A percentile compares a stretch with the other conserved stretches of the same genome.
phyloP scores from a whole-genome alignment of 805 yeast genomes.

The Pichia phayaonensis region DNA sequence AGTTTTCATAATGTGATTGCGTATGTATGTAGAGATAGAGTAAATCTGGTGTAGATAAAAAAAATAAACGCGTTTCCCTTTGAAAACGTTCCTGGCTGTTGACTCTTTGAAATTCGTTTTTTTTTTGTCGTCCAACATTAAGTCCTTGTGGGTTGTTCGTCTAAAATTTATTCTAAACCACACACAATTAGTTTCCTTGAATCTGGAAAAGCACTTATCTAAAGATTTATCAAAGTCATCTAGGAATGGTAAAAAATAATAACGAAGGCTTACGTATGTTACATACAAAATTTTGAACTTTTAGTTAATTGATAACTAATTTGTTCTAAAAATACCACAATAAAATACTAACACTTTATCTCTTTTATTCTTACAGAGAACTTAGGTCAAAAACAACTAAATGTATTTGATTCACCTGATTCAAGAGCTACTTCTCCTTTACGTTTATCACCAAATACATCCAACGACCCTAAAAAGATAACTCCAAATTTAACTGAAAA shows the following conservation, averaged over 20 bases:
- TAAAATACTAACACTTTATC: neutral
- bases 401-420: conserved; percentile 13
- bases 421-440: conserved; percentile 24
- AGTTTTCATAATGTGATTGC: neutral
- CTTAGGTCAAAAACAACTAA: neutral
- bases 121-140: neutral
- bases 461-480: neutral
- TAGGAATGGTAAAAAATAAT: neutral
- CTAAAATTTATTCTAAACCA: neutral
- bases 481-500: neutral
- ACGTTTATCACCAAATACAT: neutral
- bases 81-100: neutral
- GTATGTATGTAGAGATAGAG: neutral
- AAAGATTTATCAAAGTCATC: neutral
- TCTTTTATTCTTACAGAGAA: neutral
- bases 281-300: neutral
- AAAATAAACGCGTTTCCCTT: neutral
- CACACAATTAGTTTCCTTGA: neutral
- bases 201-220: neutral
- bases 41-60: neutral
- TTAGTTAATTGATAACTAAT: too few species aligned
- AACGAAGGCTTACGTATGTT: neutral
- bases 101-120: neutral
- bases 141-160: neutral
- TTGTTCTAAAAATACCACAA: too few species aligned